Conservation (phyloP, 2,329 filamentous ascomycete genomes). For the Dothistroma septosporum region DNA sequence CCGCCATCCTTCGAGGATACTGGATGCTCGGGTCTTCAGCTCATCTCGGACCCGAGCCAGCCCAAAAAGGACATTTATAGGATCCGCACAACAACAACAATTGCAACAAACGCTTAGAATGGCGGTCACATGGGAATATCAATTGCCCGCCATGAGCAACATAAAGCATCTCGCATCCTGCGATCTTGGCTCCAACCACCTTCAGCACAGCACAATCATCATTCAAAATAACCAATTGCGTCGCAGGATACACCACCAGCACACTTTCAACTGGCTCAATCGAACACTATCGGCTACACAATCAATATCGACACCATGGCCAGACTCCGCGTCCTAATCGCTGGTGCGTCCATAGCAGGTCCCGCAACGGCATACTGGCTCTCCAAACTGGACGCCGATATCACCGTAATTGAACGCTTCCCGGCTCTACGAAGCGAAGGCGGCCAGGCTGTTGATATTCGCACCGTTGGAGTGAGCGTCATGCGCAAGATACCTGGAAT, state of each 20-base stretch:
- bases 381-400: slow-evolving; percentile 16
- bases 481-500: slow-evolving; percentile 36
- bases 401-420: slow-evolving; percentile 31
- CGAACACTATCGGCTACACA: background rate
- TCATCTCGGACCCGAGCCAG: background rate
- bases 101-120: background rate
- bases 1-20: background rate
- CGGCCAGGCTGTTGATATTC: slow-evolving; percentile 37
- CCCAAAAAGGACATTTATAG: background rate
- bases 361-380: slow-evolving; percentile 27
- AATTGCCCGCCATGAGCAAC: background rate
- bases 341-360: slow-evolving; percentile 27
- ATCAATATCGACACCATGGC: background rate
- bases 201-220: background rate
- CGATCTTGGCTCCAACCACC: background rate
- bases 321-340: slow-evolving; percentile 20
- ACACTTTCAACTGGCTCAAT: background rate
- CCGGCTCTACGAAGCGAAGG: slow-evolving; percentile 29
- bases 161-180: background rate
- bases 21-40: background rate
- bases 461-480: slow-evolving; percentile 33
- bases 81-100: background rate
- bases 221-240: background rate
- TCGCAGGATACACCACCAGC: background rate
- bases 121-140: background rate